Evolutionary conservation across 164 flowering plant species (phyloP).

Genomic region (Magnolia sinica): DNA sequence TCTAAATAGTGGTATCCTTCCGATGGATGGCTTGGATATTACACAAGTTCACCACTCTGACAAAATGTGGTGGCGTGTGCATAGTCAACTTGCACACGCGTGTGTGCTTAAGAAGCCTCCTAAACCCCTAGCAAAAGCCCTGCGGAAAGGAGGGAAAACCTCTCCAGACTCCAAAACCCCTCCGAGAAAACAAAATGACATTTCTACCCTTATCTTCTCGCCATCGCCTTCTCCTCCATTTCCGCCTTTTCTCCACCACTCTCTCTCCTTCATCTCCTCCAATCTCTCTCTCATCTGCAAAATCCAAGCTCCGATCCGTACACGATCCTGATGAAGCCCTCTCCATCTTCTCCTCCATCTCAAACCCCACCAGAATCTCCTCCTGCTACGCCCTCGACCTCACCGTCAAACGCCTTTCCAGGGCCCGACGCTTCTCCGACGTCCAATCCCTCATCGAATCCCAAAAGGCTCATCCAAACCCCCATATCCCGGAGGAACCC

Average conservation of each 20-base stretch:
- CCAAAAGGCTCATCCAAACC: slow-evolving; percentile 36
- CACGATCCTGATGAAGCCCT: slow-evolving; percentile 22
- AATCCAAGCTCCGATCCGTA: slow-evolving; percentile 21
- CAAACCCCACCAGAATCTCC: not conserved
- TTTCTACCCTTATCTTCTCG: not conserved
- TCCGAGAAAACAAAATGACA: not conserved
- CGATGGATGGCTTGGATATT: too few relatives aligned
- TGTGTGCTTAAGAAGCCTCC: too few relatives aligned
- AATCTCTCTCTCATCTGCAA: slow-evolving; percentile 5
- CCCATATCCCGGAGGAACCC: slow-evolving; percentile 32
- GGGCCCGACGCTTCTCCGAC: slow-evolving; percentile 20
- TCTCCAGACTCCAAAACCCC: not conserved
- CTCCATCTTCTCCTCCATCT: slow-evolving; percentile 13
- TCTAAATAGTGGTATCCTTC: too few relatives aligned
- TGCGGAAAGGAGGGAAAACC: too few relatives aligned
- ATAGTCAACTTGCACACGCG: too few relatives aligned
- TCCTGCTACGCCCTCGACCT: not conserved
- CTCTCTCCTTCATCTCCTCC: slow-evolving; percentile 1
- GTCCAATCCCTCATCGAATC: slow-evolving; percentile 49
- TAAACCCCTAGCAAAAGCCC: too few relatives aligned
- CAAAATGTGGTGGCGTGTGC: too few relatives aligned
- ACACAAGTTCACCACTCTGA: too few relatives aligned
- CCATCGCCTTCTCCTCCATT: slow-evolving; percentile 1
- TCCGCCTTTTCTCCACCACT: slow-evolving; percentile 11
- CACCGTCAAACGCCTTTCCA: slow-evolving; percentile 37